Evolutionary conservation across 345 rosid genomes (phyloP).

Genomic region (Melaleuca quinquenervia): DNA sequence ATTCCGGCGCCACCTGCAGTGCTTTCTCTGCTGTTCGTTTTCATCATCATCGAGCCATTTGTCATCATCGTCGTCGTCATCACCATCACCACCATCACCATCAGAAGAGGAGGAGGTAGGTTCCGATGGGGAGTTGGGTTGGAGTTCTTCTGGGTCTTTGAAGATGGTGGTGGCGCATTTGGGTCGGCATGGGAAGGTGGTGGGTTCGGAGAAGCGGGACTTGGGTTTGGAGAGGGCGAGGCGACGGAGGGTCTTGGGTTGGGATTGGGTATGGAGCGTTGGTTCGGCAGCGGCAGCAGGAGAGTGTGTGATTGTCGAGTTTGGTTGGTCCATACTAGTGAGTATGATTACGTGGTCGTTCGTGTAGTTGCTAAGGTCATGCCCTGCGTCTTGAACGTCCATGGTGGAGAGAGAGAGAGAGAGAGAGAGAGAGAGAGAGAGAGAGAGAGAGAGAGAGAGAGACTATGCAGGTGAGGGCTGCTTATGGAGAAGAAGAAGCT

Average conservation of each 20-base stretch:
- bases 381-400: not conserved
- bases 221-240: constrained; percentile 36
- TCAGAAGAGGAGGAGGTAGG: not conserved
- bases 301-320: not conserved
- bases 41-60: constrained; percentile 14
- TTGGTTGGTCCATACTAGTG: constrained; percentile 6
- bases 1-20: not conserved
- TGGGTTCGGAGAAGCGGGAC: constrained; percentile 29
- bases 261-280: not conserved
- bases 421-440: not conserved
- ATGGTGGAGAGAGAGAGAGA: not conserved
- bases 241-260: constrained; percentile 12
- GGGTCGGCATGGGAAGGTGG: not conserved
- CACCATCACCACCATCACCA: not conserved
- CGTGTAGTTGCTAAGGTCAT: not conserved
- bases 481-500: not conserved
- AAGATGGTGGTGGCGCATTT: constrained; percentile 2
- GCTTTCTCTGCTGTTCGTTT: not conserved
- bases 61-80: constrained; percentile 20
- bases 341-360: constrained; percentile 17
- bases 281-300: not conserved
- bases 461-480: not conserved
- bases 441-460: not conserved
- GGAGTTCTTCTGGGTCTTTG: not conserved
- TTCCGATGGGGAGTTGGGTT: not conserved